Evolutionary conservation across 805 yeast genomes (phyloP), one percentile per base, ranked within the genome.

Genomic region (Nakazawaea pomicola): DNA sequence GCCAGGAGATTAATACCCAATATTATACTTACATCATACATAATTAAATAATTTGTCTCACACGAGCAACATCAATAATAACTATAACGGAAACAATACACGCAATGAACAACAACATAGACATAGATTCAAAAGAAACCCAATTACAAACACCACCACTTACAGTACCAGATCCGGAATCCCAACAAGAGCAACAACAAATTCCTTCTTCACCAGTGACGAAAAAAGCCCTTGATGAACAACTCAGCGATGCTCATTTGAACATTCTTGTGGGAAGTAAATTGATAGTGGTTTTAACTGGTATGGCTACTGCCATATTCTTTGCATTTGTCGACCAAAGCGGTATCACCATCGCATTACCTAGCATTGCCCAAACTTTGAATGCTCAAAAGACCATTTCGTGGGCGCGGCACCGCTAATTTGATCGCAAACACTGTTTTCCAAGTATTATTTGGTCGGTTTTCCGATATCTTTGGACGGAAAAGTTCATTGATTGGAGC

Each of bases 401-500:
- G 38, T 74, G 80, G 81, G 78, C 73, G 46, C 1, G 78, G 78
- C n/a, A 68, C 80, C 1, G 68, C 78, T 14, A 61, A 70, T 16
- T 57, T 73, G 17, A 64, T 76, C 39, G 72, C 78, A 6, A 68
- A 71, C 41, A 65, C 76, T 45, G 67, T 68, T n/a, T 72, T 74
- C 47, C 80, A 76, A 47, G 70, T 74, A 2, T 53, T 74, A 6
- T 68, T 68, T 46, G 80, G 80, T 2, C 55, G 82, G 31, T 49
- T 73, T 16, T 67, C 77, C 3, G 81, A 76, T 53, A 72, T 75
- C 4, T 71, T 75, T 50, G 78, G 78, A 3, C 55, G 81, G 36
- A 74, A 74, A 44, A 49, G 52, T 30, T 67, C 73, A 17, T 54
- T 75, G 40, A 49, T 74, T 34, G 48, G 58, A 3, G 62, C 71